phyloP scores from a whole-genome alignment of 768 basidiomycete genomes.

The Tubosaeta brunneosetosa region DNA sequence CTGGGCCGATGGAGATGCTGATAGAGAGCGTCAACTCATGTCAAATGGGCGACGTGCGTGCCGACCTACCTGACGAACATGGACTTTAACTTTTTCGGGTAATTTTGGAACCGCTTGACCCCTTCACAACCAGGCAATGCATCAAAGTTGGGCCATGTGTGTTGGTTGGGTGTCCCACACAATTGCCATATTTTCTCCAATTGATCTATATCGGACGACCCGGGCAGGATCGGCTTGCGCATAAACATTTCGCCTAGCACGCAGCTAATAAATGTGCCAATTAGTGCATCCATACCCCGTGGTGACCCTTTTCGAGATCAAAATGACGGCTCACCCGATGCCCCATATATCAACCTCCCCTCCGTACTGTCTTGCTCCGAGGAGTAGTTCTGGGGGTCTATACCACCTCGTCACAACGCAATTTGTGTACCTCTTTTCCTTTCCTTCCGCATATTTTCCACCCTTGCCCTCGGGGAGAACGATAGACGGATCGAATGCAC shows the following conservation, averaged over 20 bases:
- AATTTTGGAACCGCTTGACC: conserved; percentile 55
- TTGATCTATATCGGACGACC: conserved; percentile 88
- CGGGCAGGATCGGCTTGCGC: conserved; percentile 80
- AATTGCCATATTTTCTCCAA: conserved; percentile 82
- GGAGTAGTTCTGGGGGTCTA: conserved; percentile 84
- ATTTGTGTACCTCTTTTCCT: conserved; percentile 82
- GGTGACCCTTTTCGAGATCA: background rate
- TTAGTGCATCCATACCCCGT: background rate
- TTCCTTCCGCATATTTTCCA: conserved; percentile 37
- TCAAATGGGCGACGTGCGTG: background rate
- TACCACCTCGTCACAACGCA: conserved; percentile 96
- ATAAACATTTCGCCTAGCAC: conserved; percentile 97
- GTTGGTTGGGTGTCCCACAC: conserved; percentile 85
- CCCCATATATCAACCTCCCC: conserved; percentile 98
- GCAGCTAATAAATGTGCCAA: conserved; percentile 48
- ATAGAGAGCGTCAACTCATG: conserved; percentile 2
- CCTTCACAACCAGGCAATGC: conserved; percentile 75
- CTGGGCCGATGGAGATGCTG: conserved; percentile 54
- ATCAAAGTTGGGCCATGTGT: conserved; percentile 76
- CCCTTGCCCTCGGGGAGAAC: conserved; percentile 29
- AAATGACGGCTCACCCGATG: conserved; percentile 61
- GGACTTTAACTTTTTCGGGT: conserved; percentile 51
- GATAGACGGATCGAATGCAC: conserved; percentile 60
- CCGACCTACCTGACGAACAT: conserved; percentile 56
- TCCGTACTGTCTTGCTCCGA: conserved; percentile 87